Base-by-base conservation (phyloP, 257 asterid genomes). In the Solanum corneliomulleri region DNA sequence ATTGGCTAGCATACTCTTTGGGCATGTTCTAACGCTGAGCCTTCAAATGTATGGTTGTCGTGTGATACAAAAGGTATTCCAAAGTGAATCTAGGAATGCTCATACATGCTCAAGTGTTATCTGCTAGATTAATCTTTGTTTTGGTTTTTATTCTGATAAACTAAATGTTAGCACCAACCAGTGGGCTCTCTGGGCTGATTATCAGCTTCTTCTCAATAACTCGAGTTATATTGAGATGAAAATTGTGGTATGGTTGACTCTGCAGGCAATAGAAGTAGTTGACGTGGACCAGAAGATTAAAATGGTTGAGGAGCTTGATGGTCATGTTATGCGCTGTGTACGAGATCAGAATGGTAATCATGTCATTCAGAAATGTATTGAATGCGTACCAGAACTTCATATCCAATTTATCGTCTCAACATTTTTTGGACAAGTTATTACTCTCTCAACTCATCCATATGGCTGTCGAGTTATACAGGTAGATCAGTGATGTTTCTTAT, bases 1-100 rank as follows among this genome's bases (percentile, higher is more conserved):
- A 87, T 87, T 97, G 82, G 98, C 95, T 88, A 89, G 88, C 90
- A 94, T 94, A 92, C 96, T 97, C 86, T 91, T 97, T 83, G 99
- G 98, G 58, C 94, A 95, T 90, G 98, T 97, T 41, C 94, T 97
- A 70, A 94, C 92, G 15, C 93, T 94, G 39, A 94, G 99, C 92
- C 98, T 97, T 87, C 99, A 97, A 91, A 97, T 97, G 99, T 97
- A 97, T 86, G 99, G 99, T 69, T 97, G 99, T 85, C 93, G 99
- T 35, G 99, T 97, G 87, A 97, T 97, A 91, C 99, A 97, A 91
- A 97, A 97, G 99, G 99, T 97, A 90, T 75, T 20, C 37, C 70
- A 49, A 29, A 84, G 60, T 71, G 70, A 75, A 85, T 25, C 41
- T 80, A 45, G 37, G 20, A 29, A 18, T 84, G 29, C 27, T 44